phyloP scores from a whole-genome alignment of 352 stramenopile genomes.

The Pythium diclinum region DNA sequence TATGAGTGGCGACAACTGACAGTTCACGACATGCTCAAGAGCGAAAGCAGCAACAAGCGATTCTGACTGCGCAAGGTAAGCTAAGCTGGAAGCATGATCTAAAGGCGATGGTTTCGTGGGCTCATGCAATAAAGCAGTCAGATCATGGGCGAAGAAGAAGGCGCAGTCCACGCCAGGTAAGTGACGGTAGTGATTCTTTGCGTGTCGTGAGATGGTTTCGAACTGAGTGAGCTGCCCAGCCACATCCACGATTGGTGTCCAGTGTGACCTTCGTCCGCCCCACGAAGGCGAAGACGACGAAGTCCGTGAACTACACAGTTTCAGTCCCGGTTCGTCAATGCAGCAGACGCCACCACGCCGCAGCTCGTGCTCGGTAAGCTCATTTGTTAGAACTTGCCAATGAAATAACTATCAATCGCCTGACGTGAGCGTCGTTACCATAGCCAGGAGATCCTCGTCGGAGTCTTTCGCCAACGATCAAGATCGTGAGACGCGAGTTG shows the following conservation, averaged over 20 bases:
- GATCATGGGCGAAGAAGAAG: slow-evolving; percentile 9
- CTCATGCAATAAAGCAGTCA: not conserved
- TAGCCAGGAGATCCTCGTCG: slow-evolving; percentile 12
- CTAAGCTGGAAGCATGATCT: not conserved
- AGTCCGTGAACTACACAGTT: slow-evolving; percentile 2
- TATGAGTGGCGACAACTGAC: not conserved
- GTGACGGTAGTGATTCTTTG: not conserved
- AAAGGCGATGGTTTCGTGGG: not conserved
- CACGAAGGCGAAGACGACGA: not conserved
- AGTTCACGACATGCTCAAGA: not conserved
- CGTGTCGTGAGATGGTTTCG: not conserved
- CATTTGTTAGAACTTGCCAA: not conserved
- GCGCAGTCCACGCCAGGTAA: not conserved
- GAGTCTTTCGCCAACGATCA: slow-evolving; percentile 24
- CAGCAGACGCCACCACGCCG: slow-evolving; percentile 2
- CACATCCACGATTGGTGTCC: slow-evolving; percentile 5
- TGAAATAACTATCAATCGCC: not conserved
- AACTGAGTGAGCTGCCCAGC: not conserved
- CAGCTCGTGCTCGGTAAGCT: not conserved
- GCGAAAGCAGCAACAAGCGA: slow-evolving; percentile 10
- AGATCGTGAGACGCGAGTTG: slow-evolving; percentile 23
- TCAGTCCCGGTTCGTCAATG: not conserved
- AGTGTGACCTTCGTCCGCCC: slow-evolving; percentile 11
- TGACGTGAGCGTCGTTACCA: not conserved
- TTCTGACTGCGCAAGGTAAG: slow-evolving; percentile 19